Evolutionary conservation across 176 grass and related monocot species (phyloP).

Genomic region (Raddia distichophylla): DNA sequence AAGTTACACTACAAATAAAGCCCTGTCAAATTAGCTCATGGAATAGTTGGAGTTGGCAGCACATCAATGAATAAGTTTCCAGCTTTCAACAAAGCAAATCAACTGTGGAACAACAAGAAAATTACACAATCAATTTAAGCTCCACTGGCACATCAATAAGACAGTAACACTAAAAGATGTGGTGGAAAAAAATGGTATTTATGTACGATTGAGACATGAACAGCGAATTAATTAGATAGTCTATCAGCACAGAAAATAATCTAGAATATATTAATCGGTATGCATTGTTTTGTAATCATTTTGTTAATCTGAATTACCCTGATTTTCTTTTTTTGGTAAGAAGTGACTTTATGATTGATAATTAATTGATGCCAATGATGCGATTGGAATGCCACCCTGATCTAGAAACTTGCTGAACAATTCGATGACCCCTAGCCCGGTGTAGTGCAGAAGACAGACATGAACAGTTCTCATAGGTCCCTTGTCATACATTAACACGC

Average conservation of each 20-base stretch:
- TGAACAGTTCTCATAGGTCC: not conserved
- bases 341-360: not conserved
- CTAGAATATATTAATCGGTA: not conserved
- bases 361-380: not conserved
- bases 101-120: not conserved
- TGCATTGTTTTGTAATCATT: not conserved
- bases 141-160: not conserved
- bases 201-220: not conserved
- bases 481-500: not conserved
- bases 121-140: not conserved
- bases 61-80: not conserved
- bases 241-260: not conserved
- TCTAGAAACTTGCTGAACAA: not conserved
- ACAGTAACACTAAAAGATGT: not conserved
- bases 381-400: not conserved
- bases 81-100: constrained; percentile 10
- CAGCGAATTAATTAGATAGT: not conserved
- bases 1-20: not conserved
- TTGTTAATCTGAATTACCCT: not conserved
- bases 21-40: not conserved
- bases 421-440: not conserved
- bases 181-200: not conserved
- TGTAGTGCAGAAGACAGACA: not conserved
- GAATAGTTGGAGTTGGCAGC: not conserved
- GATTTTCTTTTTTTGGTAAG: not conserved